Percentiles rank a stretch among this genome's conserved stretches.
These are phyloP conservation scores for Populus hybrid DNA, from an alignment of 441 rosid species.

Conservation along the genomic window DNA sequence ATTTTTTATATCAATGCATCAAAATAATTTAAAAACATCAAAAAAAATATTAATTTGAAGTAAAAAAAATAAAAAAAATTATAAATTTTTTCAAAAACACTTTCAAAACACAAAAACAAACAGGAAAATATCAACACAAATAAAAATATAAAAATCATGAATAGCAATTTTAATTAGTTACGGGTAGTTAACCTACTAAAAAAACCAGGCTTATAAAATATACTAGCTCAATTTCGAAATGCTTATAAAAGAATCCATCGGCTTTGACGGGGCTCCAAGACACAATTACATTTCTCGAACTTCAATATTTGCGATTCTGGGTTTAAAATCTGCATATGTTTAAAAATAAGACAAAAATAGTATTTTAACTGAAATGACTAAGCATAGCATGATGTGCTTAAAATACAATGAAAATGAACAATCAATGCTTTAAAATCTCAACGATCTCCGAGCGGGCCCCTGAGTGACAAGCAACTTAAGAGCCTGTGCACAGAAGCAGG, in stretches of 20 bases:
- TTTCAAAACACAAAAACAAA: no score
- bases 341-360: background rate
- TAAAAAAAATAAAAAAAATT: no score
- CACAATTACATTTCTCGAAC: background rate
- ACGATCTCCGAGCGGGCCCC: slow-evolving; percentile 14
- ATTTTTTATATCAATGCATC: no score
- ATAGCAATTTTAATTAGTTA: no score
- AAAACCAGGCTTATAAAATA: no score
- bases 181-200: no score
- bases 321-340: background rate
- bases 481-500: slow-evolving; percentile 40
- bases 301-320: background rate
- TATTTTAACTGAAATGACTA: background rate
- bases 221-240: no score
- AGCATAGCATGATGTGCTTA: background rate
- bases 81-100: no score
- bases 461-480: slow-evolving; percentile 32
- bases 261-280: background rate
- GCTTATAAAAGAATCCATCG: background rate
- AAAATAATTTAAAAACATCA: no score
- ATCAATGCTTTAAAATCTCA: slow-evolving; percentile 4
- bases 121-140: no score
- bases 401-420: background rate
- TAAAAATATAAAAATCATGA: no score
- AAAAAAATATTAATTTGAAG: no score